Percentiles rank a stretch among this genome's conserved stretches.
These are phyloP conservation scores for Podospora pseudopauciseta DNA, from an alignment of 495 filamentous ascomycete genomes.

Conservation along the genomic window DNA sequence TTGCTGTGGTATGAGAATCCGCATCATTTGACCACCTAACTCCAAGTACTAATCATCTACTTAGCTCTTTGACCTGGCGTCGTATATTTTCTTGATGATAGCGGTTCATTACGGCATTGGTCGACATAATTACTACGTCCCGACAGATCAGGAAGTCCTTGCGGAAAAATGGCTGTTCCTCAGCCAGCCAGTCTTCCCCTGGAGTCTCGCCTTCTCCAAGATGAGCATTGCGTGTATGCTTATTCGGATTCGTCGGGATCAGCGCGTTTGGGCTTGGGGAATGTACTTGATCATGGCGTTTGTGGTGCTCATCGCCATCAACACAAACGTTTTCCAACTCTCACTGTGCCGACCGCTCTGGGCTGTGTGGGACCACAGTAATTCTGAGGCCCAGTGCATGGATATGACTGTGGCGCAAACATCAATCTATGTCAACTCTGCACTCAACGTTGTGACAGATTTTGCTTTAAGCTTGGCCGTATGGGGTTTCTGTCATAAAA, in stretches of 20 bases:
- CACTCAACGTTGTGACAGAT: conserved; percentile 31
- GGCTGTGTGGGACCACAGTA: conserved; percentile 29
- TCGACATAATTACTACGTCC: conserved; percentile 30
- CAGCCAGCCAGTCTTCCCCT: conserved; percentile 20
- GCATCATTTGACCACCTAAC: too few species aligned
- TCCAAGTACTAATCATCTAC: too few species aligned
- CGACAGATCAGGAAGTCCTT: conserved; percentile 1
- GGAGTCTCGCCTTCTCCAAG: conserved; percentile 33
- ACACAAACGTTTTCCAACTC: conserved; percentile 25
- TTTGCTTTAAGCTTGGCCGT: conserved; percentile 26
- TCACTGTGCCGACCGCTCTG: conserved; percentile 29
- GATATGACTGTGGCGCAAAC: conserved; percentile 11
- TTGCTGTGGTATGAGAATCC: too few species aligned
- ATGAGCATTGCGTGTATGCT: conserved; percentile 34
- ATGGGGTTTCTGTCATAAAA: background rate
- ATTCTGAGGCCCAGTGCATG: conserved; percentile 24
- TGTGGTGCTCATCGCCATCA: background rate
- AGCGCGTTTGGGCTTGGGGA: conserved; percentile 21
- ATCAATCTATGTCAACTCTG: conserved; percentile 27
- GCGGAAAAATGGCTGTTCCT: conserved; percentile 29
- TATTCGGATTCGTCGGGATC: conserved; percentile 30
- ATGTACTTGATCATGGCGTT: conserved; percentile 20
- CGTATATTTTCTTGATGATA: conserved; percentile 16
- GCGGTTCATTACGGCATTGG: conserved; percentile 26
- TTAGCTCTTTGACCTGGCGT: too few species aligned